phyloP scores from a whole-genome alignment of 208 protist genomes.

The Tritrichomonas foetus region DNA sequence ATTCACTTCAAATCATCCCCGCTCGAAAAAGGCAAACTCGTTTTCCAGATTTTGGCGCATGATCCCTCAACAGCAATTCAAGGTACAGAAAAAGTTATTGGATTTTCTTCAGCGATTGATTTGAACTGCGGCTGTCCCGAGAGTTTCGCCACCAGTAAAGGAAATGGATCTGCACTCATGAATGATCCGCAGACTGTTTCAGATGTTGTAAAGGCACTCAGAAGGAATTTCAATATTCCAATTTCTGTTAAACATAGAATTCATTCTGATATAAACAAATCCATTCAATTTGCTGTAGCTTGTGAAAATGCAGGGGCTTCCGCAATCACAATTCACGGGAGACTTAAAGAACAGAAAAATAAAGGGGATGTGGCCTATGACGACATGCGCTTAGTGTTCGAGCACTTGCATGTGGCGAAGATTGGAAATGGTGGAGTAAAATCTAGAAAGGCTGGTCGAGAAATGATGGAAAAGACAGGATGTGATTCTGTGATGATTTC shows the following conservation, averaged over 20 bases:
- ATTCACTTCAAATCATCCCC: neutral
- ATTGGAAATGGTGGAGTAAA: constrained; percentile 26
- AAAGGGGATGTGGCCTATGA: neutral
- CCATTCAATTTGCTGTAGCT: constrained; percentile 39
- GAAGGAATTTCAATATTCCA: constrained; percentile 16
- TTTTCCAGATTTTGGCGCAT: neutral
- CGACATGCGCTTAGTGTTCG: constrained; percentile 2
- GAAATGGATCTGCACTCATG: neutral
- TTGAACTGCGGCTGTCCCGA: constrained; percentile 19
- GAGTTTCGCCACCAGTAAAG: neutral
- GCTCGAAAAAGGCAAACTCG: neutral
- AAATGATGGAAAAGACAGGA: constrained; percentile 32
- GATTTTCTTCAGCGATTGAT: neutral
- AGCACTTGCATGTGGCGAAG: constrained; percentile 15
- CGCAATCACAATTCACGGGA: neutral
- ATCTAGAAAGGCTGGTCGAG: neutral
- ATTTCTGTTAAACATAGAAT: constrained; percentile 39
- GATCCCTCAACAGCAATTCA: neutral
- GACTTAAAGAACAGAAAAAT: constrained; percentile 35
- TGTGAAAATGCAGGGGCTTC: constrained; percentile 30
- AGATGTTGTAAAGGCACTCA: neutral
- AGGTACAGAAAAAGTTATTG: neutral
- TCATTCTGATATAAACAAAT: constrained; percentile 18
- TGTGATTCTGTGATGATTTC: constrained; percentile 38
- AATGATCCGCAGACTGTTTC: neutral